Conservation (phyloP, 331 rosid species). For the Saraca asoca region DNA sequence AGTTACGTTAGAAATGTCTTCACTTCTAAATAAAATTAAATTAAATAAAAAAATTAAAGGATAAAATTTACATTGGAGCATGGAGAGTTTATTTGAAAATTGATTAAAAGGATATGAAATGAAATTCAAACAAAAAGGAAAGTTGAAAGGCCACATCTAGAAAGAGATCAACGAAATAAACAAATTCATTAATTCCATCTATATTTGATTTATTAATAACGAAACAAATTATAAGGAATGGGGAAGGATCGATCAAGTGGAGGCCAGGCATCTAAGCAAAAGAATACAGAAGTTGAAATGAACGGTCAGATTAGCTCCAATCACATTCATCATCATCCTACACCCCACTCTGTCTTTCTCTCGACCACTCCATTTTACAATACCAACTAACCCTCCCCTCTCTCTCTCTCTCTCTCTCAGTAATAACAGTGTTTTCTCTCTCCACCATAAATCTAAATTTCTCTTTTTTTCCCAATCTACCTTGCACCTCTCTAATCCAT, state of each 20-base stretch:
- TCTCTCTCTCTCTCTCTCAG: neutral
- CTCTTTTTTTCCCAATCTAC: slow-evolving; percentile 6
- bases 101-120: too few species aligned
- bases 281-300: neutral
- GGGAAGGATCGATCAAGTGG: slow-evolving; percentile 6
- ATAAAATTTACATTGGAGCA: too few species aligned
- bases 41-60: too few species aligned
- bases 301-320: slow-evolving; percentile 4
- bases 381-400: neutral
- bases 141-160: neutral
- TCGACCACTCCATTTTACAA: neutral
- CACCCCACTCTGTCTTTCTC: neutral
- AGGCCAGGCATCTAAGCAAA: neutral
- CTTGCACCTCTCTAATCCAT: neutral
- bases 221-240: neutral
- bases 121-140: neutral
- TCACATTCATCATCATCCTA: neutral
- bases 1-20: too few species aligned
- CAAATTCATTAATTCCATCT: too few species aligned
- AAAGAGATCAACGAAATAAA: neutral
- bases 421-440: neutral
- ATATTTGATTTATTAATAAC: too few species aligned
- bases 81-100: too few species aligned
- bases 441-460: neutral
- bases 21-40: too few species aligned